Conservation (phyloP, 306 rosid genomes). For the Gleditsia sinensis region DNA sequence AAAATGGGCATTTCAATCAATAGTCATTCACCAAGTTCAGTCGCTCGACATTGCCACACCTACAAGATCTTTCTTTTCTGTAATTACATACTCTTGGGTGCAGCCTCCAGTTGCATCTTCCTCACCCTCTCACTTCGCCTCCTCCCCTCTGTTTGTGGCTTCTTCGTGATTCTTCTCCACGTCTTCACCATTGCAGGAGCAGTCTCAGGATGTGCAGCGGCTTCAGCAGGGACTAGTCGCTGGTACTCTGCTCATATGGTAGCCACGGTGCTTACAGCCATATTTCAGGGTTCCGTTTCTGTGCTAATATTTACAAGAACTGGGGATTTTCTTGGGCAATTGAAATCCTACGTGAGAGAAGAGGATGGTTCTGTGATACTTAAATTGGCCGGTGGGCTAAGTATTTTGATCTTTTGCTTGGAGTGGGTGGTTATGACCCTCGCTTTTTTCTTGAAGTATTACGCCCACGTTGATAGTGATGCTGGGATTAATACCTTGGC, state of each 20-base stretch:
- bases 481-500: slow-evolving; percentile 25
- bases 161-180: slow-evolving; percentile 85
- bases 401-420: slow-evolving; percentile 71
- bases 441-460: slow-evolving; percentile 80
- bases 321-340: slow-evolving; percentile 56
- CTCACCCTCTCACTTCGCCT: slow-evolving; percentile 89
- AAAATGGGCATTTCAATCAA: slow-evolving; percentile 50
- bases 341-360: slow-evolving; percentile 79
- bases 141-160: slow-evolving; percentile 78
- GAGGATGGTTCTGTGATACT: slow-evolving; percentile 78
- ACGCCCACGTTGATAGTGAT: slow-evolving; percentile 60
- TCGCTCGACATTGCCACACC: slow-evolving; percentile 54
- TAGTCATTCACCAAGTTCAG: slow-evolving; percentile 1
- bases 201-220: slow-evolving; percentile 71
- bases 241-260: slow-evolving; percentile 93
- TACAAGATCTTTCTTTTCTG: slow-evolving; percentile 82
- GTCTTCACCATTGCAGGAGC: slow-evolving; percentile 73
- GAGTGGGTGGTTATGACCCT: slow-evolving; percentile 87
- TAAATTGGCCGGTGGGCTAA: slow-evolving; percentile 77
- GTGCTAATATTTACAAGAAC: slow-evolving; percentile 76
- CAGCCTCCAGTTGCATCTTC: slow-evolving; percentile 94
- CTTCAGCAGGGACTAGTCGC: slow-evolving; percentile 45
- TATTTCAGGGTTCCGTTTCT: slow-evolving; percentile 76
- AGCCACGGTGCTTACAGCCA: slow-evolving; percentile 74
- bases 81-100: slow-evolving; percentile 85